A percentile compares a stretch with the other conserved stretches of the same genome.
These are phyloP conservation scores for Fraxinus anomala DNA, from an alignment of 257 asterid species.

Conservation along the genomic window DNA sequence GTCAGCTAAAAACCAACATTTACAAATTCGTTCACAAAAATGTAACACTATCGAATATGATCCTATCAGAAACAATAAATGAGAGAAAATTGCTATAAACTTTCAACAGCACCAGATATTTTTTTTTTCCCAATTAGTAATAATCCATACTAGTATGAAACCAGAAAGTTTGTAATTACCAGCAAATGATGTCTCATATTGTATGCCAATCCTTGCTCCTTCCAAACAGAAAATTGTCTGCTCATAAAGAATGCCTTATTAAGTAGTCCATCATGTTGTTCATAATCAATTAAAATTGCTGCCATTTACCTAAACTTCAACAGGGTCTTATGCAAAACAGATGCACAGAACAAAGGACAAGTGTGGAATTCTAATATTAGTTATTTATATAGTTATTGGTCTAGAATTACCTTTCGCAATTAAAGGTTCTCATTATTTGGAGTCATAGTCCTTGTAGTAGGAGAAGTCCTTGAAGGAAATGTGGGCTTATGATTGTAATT, in stretches of 20 bases:
- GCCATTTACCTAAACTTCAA: neutral
- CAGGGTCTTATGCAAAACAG: neutral
- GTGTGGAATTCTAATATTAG: neutral
- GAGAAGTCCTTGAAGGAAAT: neutral
- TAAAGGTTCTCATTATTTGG: neutral
- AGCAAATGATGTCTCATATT: slow-evolving; percentile 87
- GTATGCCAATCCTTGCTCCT: slow-evolving; percentile 94
- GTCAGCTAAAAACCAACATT: neutral
- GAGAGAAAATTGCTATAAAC: neutral
- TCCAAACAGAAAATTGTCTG: slow-evolving; percentile 92
- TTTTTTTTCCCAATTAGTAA: neutral
- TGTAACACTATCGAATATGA: neutral
- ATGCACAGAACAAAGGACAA: neutral
- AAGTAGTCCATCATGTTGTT: slow-evolving; percentile 22
- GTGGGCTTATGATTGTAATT: neutral
- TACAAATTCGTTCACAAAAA: neutral
- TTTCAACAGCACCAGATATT: neutral
- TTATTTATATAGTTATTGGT: neutral
- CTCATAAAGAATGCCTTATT: slow-evolving; percentile 22
- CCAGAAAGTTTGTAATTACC: slow-evolving; percentile 50
- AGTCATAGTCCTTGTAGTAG: neutral
- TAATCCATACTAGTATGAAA: neutral
- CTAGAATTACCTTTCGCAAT: neutral
- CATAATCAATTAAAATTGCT: neutral
- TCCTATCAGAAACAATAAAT: neutral